Conservation (phyloP, 306 rosid species). For the Oxytropis ochrocephala region DNA sequence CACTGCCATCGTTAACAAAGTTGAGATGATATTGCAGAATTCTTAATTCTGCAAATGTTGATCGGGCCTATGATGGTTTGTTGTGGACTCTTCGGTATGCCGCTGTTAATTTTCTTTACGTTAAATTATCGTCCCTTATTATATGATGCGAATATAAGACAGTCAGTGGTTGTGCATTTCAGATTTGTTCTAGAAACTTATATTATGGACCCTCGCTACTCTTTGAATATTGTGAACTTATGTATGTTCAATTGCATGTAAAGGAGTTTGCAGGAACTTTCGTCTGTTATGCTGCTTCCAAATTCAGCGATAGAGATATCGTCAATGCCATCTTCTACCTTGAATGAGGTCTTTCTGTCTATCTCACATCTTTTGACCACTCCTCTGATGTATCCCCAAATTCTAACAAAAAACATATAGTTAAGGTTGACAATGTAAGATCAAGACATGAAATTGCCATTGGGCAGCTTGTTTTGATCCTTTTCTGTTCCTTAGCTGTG, state of each 20-base stretch:
- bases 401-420: not conserved
- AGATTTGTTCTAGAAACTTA: conserved; percentile 1
- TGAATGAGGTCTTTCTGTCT: conserved; percentile 45
- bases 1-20: conserved; percentile 12
- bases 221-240: conserved; percentile 27
- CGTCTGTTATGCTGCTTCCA: conserved; percentile 52
- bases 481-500: not conserved
- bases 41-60: conserved; percentile 72
- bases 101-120: conserved; percentile 16
- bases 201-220: conserved; percentile 4
- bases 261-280: conserved; percentile 94
- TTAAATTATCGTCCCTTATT: conserved; percentile 9
- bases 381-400: conserved; percentile 5
- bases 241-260: conserved; percentile 28
- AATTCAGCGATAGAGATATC: conserved; percentile 34
- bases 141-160: conserved; percentile 5
- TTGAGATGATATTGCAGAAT: conserved; percentile 58
- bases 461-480: not conserved
- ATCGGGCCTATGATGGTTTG: conserved; percentile 72
- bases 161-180: conserved; percentile 2
- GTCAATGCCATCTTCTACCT: conserved; percentile 31
- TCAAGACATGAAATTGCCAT: not conserved
- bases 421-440: conserved; percentile 9
- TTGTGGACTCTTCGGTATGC: conserved; percentile 87
- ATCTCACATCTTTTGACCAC: conserved; percentile 4